phyloP scores from a whole-genome alignment of 2,329 filamentous ascomycete genomes.

The Coniella vitis region DNA sequence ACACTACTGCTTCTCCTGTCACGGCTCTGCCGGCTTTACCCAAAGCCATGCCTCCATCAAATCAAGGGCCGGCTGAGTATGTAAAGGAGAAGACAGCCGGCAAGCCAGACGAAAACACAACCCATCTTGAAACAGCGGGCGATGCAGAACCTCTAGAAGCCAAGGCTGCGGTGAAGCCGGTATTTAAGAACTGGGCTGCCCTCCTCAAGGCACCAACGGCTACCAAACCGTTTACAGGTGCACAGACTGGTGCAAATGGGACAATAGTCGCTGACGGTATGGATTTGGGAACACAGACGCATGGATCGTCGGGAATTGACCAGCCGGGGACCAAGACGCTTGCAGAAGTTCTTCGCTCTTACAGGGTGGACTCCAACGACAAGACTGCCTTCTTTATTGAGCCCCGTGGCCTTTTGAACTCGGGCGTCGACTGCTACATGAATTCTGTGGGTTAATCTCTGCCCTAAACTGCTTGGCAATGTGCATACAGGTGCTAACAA shows the following conservation, averaged over 20 bases:
- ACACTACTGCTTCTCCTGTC: conserved; percentile 26
- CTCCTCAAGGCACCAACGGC: conserved; percentile 12
- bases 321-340: conserved; percentile 52
- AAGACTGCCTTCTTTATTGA: conserved; percentile 74
- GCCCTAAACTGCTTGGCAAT: background rate
- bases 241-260: conserved; percentile 21
- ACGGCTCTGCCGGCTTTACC: conserved; percentile 43
- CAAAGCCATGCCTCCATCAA: conserved; percentile 23
- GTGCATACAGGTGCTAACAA: conserved; percentile 12
- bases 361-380: conserved; percentile 56
- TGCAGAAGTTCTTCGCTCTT: conserved; percentile 69
- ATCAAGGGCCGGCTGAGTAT: conserved; percentile 11
- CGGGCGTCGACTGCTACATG: conserved; percentile 99
- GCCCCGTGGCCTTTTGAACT: conserved; percentile 89
- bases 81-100: conserved; percentile 18
- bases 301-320: conserved; percentile 29
- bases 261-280: conserved; percentile 16
- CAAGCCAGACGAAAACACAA: conserved; percentile 19
- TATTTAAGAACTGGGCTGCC: conserved; percentile 12
- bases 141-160: conserved; percentile 12
- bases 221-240: conserved; percentile 18
- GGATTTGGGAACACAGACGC: conserved; percentile 18
- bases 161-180: conserved; percentile 23
- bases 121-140: conserved; percentile 2
- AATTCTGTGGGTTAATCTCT: conserved; percentile 71